These are phyloP conservation scores for Aspergillus aculeatinus DNA, from an alignment of 2,329 filamentous ascomycete genomes.

Conservation along the genomic window DNA sequence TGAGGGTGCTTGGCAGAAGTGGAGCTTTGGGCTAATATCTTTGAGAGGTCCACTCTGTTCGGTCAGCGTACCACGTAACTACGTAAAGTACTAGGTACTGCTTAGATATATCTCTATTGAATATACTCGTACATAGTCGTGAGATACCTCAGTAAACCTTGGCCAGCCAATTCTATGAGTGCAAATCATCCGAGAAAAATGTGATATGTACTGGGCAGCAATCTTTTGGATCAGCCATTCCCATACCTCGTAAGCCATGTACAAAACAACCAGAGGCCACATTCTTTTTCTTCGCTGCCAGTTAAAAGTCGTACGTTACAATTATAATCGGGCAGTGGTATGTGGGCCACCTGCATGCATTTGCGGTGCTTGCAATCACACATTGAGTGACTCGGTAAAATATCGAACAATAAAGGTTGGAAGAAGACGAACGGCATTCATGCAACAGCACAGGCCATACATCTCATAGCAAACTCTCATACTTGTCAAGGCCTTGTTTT, in stretches of 20 bases:
- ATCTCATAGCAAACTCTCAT: constrained; percentile 54
- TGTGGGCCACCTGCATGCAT: background rate
- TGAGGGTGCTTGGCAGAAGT: constrained; percentile 19
- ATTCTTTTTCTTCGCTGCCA: background rate
- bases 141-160: background rate
- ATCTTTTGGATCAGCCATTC: background rate
- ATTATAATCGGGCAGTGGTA: background rate
- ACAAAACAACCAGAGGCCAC: background rate
- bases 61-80: background rate
- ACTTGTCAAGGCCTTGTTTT: constrained; percentile 54
- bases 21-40: constrained; percentile 6
- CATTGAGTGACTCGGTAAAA: too few species aligned
- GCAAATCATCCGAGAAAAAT: background rate
- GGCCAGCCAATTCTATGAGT: background rate
- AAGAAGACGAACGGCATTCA: constrained; percentile 7
- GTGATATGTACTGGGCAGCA: background rate
- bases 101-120: too few species aligned
- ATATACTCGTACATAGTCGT: too few species aligned
- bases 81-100: too few species aligned
- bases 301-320: background rate
- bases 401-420: background rate
- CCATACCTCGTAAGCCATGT: background rate
- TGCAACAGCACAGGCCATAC: background rate
- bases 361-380: too few species aligned
- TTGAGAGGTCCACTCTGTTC: background rate